Conservation (phyloP, 2,329 filamentous ascomycete genomes). For the Fusarium siculi region DNA sequence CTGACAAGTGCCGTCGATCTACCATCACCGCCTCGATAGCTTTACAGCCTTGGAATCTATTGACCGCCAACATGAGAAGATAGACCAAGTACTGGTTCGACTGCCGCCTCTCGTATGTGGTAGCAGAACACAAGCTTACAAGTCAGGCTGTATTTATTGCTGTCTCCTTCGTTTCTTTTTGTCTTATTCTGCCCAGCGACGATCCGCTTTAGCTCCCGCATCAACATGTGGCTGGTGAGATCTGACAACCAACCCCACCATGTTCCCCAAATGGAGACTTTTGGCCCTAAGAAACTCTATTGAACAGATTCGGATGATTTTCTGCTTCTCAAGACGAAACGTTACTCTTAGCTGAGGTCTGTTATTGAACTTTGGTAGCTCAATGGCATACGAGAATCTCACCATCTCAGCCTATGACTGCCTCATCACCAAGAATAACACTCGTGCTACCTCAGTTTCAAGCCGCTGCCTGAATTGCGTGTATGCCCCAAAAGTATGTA, state of each 20-base stretch:
- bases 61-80: background rate
- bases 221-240: constrained; percentile 36
- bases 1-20: constrained; percentile 17
- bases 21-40: background rate
- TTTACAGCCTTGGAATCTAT: background rate
- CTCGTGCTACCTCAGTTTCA: background rate
- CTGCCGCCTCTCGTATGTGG: background rate
- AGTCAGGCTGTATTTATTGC: background rate
- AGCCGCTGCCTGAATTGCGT: constrained; percentile 7
- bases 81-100: too few species aligned
- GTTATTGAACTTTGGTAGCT: background rate
- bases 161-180: background rate
- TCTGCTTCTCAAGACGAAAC: background rate
- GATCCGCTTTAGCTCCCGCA: constrained; percentile 30
- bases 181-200: background rate
- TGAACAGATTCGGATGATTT: background rate
- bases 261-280: background rate
- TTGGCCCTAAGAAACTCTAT: background rate
- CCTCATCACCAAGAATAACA: background rate
- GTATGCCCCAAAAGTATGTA: background rate
- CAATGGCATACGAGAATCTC: background rate
- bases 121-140: background rate
- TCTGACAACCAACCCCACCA: constrained; percentile 22
- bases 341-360: background rate
- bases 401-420: background rate